Conservation (phyloP, 768 basidiomycete genomes). For the Mycena leptocephala region DNA sequence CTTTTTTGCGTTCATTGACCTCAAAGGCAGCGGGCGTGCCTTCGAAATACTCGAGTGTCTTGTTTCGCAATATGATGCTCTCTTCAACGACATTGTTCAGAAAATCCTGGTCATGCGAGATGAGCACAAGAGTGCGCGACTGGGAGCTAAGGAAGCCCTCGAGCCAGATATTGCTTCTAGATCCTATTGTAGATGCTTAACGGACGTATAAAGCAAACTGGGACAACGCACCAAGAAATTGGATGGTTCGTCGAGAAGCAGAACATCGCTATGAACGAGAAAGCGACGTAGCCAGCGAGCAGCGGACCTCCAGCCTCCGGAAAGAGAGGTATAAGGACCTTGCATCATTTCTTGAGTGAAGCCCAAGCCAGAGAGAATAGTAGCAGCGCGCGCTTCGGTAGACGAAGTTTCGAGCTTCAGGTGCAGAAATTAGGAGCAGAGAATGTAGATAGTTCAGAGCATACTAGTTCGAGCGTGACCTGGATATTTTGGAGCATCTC, state of each 20-base stretch:
- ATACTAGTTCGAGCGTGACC: constrained; percentile 31
- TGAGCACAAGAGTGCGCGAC: constrained; percentile 69
- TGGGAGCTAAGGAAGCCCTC: constrained; percentile 65
- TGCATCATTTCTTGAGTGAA: constrained; percentile 60
- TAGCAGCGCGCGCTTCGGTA: constrained; percentile 64
- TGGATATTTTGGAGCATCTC: constrained; percentile 38
- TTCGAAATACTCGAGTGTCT: constrained; percentile 68
- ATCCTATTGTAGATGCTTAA: constrained; percentile 46
- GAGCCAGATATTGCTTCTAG: constrained; percentile 69
- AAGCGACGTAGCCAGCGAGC: constrained; percentile 73
- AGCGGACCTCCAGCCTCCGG: constrained; percentile 80
- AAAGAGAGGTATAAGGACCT: constrained; percentile 63
- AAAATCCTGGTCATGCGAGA: constrained; percentile 79
- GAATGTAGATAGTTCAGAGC: background rate
- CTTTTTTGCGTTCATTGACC: constrained; percentile 60
- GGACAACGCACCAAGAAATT: constrained; percentile 54
- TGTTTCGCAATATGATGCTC: constrained; percentile 71
- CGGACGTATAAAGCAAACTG: background rate
- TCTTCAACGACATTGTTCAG: constrained; percentile 73
- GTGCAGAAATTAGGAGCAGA: background rate
- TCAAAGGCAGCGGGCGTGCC: constrained; percentile 72
- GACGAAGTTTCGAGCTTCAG: constrained; percentile 54
- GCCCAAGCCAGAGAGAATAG: constrained; percentile 73
- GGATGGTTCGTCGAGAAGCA: constrained; percentile 74
- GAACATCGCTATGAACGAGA: constrained; percentile 69